These are phyloP conservation scores for Brassica cretica DNA, from an alignment of 345 rosid genomes.

Conservation along the genomic window DNA sequence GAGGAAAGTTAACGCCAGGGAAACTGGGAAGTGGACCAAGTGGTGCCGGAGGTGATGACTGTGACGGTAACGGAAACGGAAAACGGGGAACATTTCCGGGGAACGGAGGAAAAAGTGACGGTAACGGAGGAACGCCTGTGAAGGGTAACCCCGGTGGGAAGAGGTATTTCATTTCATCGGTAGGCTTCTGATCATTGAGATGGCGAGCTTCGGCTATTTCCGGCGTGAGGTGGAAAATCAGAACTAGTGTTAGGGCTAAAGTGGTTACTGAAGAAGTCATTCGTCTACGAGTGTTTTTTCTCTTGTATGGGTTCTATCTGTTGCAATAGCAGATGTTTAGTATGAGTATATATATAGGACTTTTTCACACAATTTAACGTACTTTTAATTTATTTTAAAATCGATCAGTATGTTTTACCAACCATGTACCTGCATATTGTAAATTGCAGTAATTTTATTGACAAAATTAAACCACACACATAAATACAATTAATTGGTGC, in stretches of 20 bases:
- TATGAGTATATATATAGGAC: conserved; percentile 25
- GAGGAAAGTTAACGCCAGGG: conserved; percentile 32
- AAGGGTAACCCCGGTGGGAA: conserved; percentile 38
- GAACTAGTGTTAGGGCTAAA: conserved; percentile 25
- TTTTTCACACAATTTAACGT: background rate
- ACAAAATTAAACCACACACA: conserved; percentile 2
- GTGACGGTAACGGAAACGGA: conserved; percentile 29
- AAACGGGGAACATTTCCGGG: background rate
- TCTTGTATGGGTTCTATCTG: background rate
- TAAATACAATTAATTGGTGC: background rate
- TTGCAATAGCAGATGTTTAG: background rate
- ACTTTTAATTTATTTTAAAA: background rate
- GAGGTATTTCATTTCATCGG: background rate
- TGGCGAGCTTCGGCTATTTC: conserved; percentile 25
- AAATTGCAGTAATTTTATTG: background rate
- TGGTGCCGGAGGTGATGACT: conserved; percentile 27
- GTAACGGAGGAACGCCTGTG: conserved; percentile 31
- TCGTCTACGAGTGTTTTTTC: background rate
- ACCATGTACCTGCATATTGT: background rate
- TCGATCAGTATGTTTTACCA: background rate
- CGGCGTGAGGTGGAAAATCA: conserved; percentile 25
- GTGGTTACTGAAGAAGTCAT: conserved; percentile 28
- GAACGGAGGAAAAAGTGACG: conserved; percentile 10
- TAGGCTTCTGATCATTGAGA: conserved; percentile 19
- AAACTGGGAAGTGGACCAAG: conserved; percentile 19